Conservation (phyloP, 768 basidiomycete genomes). For the Pleurotus djamor region DNA sequence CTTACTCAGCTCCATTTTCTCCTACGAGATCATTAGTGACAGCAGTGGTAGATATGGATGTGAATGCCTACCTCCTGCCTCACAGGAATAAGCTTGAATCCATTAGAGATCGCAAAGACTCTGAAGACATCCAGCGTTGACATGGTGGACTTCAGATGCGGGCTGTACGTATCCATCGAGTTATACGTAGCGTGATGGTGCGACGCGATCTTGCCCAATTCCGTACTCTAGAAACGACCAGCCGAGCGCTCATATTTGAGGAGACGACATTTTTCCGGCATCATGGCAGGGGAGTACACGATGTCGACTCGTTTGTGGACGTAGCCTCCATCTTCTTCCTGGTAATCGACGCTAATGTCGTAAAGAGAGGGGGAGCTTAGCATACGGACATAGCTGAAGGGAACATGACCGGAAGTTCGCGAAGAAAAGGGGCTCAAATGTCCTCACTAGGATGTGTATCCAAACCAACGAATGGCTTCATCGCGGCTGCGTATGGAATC, state of each 20-base stretch:
- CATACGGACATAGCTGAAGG: conserved; percentile 87
- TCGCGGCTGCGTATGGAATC: conserved; percentile 94
- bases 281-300: conserved; percentile 86
- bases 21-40: conserved; percentile 29
- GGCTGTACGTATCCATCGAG: conserved; percentile 96
- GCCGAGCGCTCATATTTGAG: conserved; percentile 90
- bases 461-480: conserved; percentile 97
- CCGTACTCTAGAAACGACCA: conserved; percentile 90
- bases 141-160: conserved; percentile 88
- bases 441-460: conserved; percentile 88
- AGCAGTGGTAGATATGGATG: too few relatives aligned
- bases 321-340: conserved; percentile 77
- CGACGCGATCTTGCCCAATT: conserved; percentile 91
- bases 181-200: conserved; percentile 95
- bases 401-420: conserved; percentile 9
- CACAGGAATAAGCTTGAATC: conserved; percentile 90
- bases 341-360: conserved; percentile 86
- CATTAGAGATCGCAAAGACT: conserved; percentile 93
- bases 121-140: conserved; percentile 88
- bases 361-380: conserved; percentile 87
- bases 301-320: conserved; percentile 96
- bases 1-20: conserved; percentile 89
- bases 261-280: conserved; percentile 92
- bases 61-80: conserved; percentile 56
- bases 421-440: conserved; percentile 2